A percentile compares a stretch with the other conserved stretches of the same genome.
Conservation (phyloP, 208 protist species). For the Crithidia fasciculata region DNA sequence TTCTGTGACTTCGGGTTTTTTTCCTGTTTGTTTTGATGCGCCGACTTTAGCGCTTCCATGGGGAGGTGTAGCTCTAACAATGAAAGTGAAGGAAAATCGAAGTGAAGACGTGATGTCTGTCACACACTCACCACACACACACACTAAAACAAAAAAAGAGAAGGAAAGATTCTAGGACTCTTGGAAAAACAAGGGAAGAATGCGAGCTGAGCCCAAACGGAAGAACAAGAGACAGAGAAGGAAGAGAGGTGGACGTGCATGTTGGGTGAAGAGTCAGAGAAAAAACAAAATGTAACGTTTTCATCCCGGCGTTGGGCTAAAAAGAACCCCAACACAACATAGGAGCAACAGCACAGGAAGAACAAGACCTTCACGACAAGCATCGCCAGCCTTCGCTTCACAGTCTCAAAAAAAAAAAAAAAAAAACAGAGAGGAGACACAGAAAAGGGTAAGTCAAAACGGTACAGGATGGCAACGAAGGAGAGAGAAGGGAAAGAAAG, state of each 20-base stretch:
- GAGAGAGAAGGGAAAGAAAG: background rate
- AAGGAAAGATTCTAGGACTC: too few species aligned
- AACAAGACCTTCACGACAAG: too few species aligned
- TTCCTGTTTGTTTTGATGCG: too few species aligned
- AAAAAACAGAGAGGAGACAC: background rate
- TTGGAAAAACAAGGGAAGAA: too few species aligned
- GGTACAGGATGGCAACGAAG: too few species aligned
- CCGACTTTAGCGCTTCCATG: background rate
- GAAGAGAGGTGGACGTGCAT: background rate
- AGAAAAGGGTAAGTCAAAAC: background rate
- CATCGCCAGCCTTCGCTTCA: too few species aligned
- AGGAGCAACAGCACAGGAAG: background rate
- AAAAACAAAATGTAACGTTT: background rate
- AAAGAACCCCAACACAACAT: too few species aligned
- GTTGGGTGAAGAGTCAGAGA: background rate
- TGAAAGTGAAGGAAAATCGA: background rate
- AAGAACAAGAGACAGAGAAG: background rate
- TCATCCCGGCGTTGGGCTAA: too few species aligned
- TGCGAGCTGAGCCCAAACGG: background rate
- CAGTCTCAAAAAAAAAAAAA: background rate
- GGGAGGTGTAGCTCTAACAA: background rate
- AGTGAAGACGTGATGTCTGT: too few species aligned
- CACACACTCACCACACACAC: slow-evolving; percentile 1
- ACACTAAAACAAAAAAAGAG: background rate
- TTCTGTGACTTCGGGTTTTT: too few species aligned